These are phyloP conservation scores for Drosera spatulata DNA, from an alignment of 179 eudicot species.

Conservation along the genomic window DNA sequence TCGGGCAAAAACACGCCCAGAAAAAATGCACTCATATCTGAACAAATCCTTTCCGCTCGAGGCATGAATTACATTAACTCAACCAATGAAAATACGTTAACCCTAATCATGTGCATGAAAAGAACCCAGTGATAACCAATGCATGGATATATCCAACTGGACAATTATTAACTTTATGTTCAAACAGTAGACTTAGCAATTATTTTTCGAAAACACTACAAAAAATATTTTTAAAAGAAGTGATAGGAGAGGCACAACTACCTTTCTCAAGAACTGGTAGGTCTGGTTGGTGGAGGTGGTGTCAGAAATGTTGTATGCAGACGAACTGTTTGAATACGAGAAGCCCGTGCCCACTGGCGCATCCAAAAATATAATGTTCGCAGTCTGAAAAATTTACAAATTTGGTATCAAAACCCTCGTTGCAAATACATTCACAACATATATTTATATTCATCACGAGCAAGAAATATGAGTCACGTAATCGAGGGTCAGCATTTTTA, in stretches of 20 bases:
- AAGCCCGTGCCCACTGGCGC: slow-evolving; percentile 38
- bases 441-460: not conserved
- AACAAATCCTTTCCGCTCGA: too few relatives aligned
- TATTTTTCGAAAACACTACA: not conserved
- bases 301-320: slow-evolving; percentile 4
- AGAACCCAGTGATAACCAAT: too few relatives aligned
- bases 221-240: not conserved
- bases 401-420: not conserved
- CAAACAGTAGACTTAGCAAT: not conserved
- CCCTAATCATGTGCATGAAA: too few relatives aligned
- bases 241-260: not conserved
- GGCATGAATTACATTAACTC: too few relatives aligned
- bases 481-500: too few relatives aligned
- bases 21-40: too few relatives aligned
- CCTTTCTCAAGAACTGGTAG: slow-evolving; percentile 11
- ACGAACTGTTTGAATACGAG: slow-evolving; percentile 4
- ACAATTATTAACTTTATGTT: too few relatives aligned
- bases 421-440: not conserved
- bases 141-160: too few relatives aligned
- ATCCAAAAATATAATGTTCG: slow-evolving; percentile 31
- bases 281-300: not conserved
- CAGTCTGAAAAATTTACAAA: slow-evolving; percentile 13
- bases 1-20: too few relatives aligned
- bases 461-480: not conserved
- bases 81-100: too few relatives aligned